Conservation (phyloP, 2,329 filamentous ascomycete species). For the Fusarium sacchari region DNA sequence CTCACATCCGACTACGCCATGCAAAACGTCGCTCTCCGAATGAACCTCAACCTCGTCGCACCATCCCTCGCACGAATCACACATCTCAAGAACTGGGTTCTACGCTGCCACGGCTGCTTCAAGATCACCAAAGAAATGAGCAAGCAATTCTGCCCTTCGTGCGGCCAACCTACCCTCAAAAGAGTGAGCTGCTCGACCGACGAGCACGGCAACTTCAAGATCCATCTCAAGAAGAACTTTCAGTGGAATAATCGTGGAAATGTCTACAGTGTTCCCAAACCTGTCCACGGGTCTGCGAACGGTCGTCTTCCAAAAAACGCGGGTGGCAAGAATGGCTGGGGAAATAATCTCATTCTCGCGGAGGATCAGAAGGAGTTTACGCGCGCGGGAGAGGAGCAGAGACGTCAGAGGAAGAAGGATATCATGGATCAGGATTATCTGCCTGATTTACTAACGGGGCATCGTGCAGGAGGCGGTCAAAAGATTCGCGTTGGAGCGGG, state of each 20-base stretch:
- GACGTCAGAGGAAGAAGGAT: constrained; percentile 76
- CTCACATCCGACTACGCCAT: constrained; percentile 97
- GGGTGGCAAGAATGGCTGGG: constrained; percentile 90
- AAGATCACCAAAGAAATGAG: constrained; percentile 81
- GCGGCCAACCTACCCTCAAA: constrained; percentile 87
- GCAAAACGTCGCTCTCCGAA: constrained; percentile 95
- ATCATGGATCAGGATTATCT: constrained; percentile 96
- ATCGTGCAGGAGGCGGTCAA: constrained; percentile 71
- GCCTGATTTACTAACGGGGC: constrained; percentile 84
- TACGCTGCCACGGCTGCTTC: constrained; percentile 96
- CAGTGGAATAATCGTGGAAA: constrained; percentile 96
- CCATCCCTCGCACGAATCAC: constrained; percentile 82
- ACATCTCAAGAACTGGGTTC: constrained; percentile 85
- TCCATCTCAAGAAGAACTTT: constrained; percentile 94
- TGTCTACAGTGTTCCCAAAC: constrained; percentile 92
- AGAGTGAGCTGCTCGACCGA: constrained; percentile 88
- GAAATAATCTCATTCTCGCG: constrained; percentile 81
- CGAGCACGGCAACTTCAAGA: constrained; percentile 78
- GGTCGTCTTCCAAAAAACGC: constrained; percentile 75
- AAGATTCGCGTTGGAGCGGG: constrained; percentile 86
- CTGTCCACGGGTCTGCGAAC: constrained; percentile 81
- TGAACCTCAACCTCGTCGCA: constrained; percentile 91
- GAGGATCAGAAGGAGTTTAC: constrained; percentile 97
- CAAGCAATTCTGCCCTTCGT: constrained; percentile 92
- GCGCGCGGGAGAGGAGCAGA: constrained; percentile 70